phyloP scores from a whole-genome alignment of 495 filamentous ascomycete genomes.

The Opeltia flavorubescens region DNA sequence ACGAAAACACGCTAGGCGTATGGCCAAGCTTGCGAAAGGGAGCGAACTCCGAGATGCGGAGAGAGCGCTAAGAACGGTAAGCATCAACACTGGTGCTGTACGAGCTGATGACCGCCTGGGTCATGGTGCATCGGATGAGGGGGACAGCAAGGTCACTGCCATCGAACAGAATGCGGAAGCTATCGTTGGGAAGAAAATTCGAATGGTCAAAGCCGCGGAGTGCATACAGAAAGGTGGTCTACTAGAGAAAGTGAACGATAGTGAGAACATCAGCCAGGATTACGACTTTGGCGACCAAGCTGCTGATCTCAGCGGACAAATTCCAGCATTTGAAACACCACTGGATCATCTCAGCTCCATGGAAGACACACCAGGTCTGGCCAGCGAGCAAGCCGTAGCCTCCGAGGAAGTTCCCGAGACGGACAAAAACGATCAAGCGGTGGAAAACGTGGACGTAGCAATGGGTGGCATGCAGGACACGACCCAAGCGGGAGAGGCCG shows the following conservation, averaged over 20 bases:
- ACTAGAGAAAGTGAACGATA: conserved; percentile 38
- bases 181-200: conserved; percentile 39
- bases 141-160: conserved; percentile 33
- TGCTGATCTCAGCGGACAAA: neutral
- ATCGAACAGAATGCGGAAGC: conserved; percentile 43
- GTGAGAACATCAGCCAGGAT: conserved; percentile 8
- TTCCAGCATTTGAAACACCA: neutral
- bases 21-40: conserved; percentile 59
- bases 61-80: conserved; percentile 26
- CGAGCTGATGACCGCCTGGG: conserved; percentile 3
- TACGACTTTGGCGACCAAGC: conserved; percentile 9
- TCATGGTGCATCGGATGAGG: neutral
- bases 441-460: neutral
- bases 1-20: conserved; percentile 54
- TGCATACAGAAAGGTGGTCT: conserved; percentile 61
- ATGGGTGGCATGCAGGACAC: conserved; percentile 1
- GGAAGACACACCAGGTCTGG: neutral
- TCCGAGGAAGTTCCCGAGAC: neutral
- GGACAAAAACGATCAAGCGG: neutral
- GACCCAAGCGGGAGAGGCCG: conserved; percentile 16
- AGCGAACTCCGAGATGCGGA: conserved; percentile 52
- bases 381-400: neutral
- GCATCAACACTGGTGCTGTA: conserved; percentile 1
- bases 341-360: neutral
- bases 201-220: conserved; percentile 44